phyloP scores from a whole-genome alignment of 2,329 filamentous ascomycete species.

The Pseudopithomyces maydicus region DNA sequence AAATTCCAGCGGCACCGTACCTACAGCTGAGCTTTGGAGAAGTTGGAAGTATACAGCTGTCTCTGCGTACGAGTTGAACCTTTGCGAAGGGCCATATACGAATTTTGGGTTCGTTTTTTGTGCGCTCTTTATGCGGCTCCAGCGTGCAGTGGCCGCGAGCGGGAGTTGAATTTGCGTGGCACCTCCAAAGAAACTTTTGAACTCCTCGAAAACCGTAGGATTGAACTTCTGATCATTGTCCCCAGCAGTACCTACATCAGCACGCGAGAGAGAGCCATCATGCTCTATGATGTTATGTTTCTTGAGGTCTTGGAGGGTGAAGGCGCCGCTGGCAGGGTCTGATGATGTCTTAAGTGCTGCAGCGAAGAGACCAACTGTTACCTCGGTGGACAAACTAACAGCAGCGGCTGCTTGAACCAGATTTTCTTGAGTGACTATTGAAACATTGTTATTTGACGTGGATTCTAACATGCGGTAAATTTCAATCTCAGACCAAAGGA shows the following conservation, averaged over 20 bases:
- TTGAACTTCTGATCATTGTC: constrained; percentile 38
- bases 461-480: neutral
- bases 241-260: constrained; percentile 25
- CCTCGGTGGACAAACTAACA: constrained; percentile 1
- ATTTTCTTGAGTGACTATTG: constrained; percentile 23
- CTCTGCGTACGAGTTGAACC: constrained; percentile 27
- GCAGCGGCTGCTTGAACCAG: constrained; percentile 14
- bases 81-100: constrained; percentile 13
- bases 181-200: constrained; percentile 17
- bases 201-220: constrained; percentile 23
- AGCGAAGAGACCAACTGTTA: neutral
- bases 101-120: constrained; percentile 21
- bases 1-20: constrained; percentile 18
- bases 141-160: constrained; percentile 13
- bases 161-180: constrained; percentile 6
- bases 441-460: neutral
- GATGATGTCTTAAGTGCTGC: constrained; percentile 1
- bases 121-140: constrained; percentile 22
- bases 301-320: constrained; percentile 35
- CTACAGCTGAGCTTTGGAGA: constrained; percentile 18
- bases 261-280: constrained; percentile 35
- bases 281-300: constrained; percentile 40
- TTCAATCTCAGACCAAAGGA: neutral
- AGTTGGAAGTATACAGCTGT: constrained; percentile 21
- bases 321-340: constrained; percentile 2